A percentile compares a stretch with the other conserved stretches of the same genome.
Evolutionary conservation across 1,284 basidiomycete genomes (phyloP).

Genomic region (Golubevia pallescens): DNA sequence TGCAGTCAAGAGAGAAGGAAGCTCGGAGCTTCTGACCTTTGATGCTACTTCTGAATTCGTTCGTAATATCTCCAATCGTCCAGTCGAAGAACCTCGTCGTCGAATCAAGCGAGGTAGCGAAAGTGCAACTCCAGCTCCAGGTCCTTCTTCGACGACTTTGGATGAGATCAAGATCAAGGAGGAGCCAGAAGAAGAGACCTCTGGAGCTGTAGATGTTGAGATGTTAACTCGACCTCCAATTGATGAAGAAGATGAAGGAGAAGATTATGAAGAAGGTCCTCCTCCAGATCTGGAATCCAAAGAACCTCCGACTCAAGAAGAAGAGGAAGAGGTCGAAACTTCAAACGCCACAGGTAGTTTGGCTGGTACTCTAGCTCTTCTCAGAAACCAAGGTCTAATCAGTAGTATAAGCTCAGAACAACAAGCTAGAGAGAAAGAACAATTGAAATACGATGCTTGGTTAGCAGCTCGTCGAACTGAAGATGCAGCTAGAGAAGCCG

Average conservation of each 20-base stretch:
- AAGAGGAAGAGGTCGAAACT: slow-evolving; percentile 68
- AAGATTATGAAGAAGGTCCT: slow-evolving; percentile 73
- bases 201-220: slow-evolving; percentile 4
- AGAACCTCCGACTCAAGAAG: slow-evolving; percentile 67
- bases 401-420: slow-evolving; percentile 74
- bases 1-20: slow-evolving; percentile 6
- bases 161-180: slow-evolving; percentile 70
- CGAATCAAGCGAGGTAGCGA: slow-evolving; percentile 60
- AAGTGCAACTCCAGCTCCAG: slow-evolving; percentile 24
- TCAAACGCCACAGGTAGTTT: slow-evolving; percentile 70
- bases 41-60: slow-evolving; percentile 98
- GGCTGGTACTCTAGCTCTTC: slow-evolving; percentile 83
- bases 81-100: slow-evolving; percentile 63
- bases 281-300: neutral
- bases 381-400: slow-evolving; percentile 90
- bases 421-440: slow-evolving; percentile 78
- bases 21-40: slow-evolving; percentile 72
- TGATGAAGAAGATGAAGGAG: slow-evolving; percentile 68
- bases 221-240: slow-evolving; percentile 1
- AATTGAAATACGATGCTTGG: slow-evolving; percentile 88
- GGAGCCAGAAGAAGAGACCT: slow-evolving; percentile 29
- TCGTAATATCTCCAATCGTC: slow-evolving; percentile 74
- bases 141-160: slow-evolving; percentile 67
- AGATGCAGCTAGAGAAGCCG: slow-evolving; percentile 79
- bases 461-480: slow-evolving; percentile 80